phyloP scores from a whole-genome alignment of 805 yeast species.

The Teunomyces pallodes region DNA sequence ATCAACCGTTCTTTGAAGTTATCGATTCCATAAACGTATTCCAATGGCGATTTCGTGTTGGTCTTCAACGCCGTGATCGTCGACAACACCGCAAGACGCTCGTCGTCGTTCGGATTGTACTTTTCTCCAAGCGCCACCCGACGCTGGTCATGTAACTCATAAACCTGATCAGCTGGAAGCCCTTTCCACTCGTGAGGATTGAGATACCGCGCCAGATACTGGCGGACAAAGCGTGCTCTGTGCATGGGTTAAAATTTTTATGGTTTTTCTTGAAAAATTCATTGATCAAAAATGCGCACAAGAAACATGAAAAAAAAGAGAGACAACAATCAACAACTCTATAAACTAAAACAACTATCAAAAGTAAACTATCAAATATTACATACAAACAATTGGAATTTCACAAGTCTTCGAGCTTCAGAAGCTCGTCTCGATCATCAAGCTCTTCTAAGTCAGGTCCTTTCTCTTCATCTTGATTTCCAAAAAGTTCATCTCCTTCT shows the following conservation, averaged over 20 bases:
- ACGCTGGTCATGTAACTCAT: constrained; percentile 60
- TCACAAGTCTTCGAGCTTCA: constrained; percentile 1
- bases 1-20: constrained; percentile 40
- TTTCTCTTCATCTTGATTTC: constrained; percentile 3
- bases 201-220: constrained; percentile 29
- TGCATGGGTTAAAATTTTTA: constrained; percentile 5
- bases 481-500: neutral
- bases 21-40: constrained; percentile 41
- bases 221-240: neutral
- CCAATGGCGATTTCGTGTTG: constrained; percentile 31
- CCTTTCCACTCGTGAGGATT: constrained; percentile 73
- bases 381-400: neutral
- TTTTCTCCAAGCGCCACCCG: constrained; percentile 50
- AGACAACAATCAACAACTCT: no score
- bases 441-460: constrained; percentile 1
- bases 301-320: neutral
- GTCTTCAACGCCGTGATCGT: constrained; percentile 31
- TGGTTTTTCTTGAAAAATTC: neutral
- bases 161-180: constrained; percentile 59
- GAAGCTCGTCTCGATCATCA: neutral
- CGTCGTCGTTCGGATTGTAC: constrained; percentile 62
- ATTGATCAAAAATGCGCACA: neutral
- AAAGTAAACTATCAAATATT: no score
- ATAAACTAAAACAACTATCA: no score
- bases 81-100: constrained; percentile 55